Percentiles rank a stretch among this genome's conserved stretches.
Evolutionary conservation across 2,329 filamentous ascomycete species (phyloP).

Genomic region (Ascosphaera aggregata): DNA sequence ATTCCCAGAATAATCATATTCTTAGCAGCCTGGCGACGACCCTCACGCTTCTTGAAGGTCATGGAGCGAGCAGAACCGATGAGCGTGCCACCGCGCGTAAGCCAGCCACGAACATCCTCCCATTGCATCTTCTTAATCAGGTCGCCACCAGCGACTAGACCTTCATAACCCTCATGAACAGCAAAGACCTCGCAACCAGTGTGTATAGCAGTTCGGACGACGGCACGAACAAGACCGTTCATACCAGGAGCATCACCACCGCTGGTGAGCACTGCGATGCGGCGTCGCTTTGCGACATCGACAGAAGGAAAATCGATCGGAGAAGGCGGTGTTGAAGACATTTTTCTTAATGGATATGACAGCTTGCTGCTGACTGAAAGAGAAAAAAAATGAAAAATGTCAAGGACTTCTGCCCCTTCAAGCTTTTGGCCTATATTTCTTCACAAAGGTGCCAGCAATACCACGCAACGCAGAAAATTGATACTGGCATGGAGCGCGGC

Average conservation of each 20-base stretch:
- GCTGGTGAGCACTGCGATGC: slow-evolving; percentile 80
- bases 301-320: not conserved
- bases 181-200: slow-evolving; percentile 58
- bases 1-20: slow-evolving; percentile 88
- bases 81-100: slow-evolving; percentile 86
- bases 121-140: slow-evolving; percentile 74
- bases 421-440: not conserved
- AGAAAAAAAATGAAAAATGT: not conserved
- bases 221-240: slow-evolving; percentile 74
- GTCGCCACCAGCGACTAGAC: slow-evolving; percentile 68
- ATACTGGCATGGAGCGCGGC: not conserved
- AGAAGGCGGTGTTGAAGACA: slow-evolving; percentile 6
- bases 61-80: slow-evolving; percentile 90
- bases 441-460: not conserved
- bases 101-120: slow-evolving; percentile 85
- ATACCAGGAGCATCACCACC: slow-evolving; percentile 89
- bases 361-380: not conserved
- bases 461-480: not conserved
- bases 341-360: too few relatives aligned
- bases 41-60: slow-evolving; percentile 72
- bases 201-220: slow-evolving; percentile 78
- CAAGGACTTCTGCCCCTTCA: too few relatives aligned
- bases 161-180: slow-evolving; percentile 88
- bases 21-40: slow-evolving; percentile 67
- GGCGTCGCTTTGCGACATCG: slow-evolving; percentile 14